phyloP scores from a whole-genome alignment of 1,139 yeast species.

The Torulaspora globosa region DNA sequence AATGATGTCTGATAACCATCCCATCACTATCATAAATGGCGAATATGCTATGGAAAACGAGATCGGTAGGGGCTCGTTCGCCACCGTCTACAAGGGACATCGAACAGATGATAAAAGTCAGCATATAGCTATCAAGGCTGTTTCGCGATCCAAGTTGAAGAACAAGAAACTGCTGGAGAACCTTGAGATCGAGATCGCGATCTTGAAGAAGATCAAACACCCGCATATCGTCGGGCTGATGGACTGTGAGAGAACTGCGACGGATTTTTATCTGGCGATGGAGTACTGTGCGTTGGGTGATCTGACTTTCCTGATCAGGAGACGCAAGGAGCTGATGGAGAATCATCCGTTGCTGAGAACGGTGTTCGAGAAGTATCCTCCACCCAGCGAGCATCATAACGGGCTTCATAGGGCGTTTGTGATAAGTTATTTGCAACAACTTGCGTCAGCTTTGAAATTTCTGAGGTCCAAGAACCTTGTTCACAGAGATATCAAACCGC shows the following conservation, averaged over 20 bases:
- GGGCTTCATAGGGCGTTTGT: constrained; percentile 80
- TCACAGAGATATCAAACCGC: constrained; percentile 93
- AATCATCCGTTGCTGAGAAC: constrained; percentile 79
- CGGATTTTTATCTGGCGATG: constrained; percentile 90
- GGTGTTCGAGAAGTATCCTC: constrained; percentile 75
- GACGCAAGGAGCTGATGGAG: constrained; percentile 63
- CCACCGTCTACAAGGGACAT: constrained; percentile 78
- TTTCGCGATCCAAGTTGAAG: constrained; percentile 74
- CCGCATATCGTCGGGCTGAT: constrained; percentile 87
- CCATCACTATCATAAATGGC: constrained; percentile 19
- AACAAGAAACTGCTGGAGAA: constrained; percentile 84
- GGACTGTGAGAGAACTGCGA: constrained; percentile 73
- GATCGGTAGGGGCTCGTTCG: constrained; percentile 94
- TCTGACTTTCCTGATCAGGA: constrained; percentile 77
- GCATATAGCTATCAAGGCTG: constrained; percentile 72
- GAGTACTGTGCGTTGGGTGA: constrained; percentile 96
- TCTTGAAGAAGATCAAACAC: constrained; percentile 78
- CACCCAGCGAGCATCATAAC: constrained; percentile 62
- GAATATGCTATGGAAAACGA: constrained; percentile 42
- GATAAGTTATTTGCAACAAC: constrained; percentile 78
- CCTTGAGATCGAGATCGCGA: constrained; percentile 84
- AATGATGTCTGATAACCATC: constrained; percentile 13
- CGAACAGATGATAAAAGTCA: constrained; percentile 31
- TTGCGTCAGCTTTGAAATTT: constrained; percentile 78
- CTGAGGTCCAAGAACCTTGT: constrained; percentile 78